Evolutionary conservation across 176 grass and related monocot genomes (phyloP).

Genomic region (Metroxylon sagu): DNA sequence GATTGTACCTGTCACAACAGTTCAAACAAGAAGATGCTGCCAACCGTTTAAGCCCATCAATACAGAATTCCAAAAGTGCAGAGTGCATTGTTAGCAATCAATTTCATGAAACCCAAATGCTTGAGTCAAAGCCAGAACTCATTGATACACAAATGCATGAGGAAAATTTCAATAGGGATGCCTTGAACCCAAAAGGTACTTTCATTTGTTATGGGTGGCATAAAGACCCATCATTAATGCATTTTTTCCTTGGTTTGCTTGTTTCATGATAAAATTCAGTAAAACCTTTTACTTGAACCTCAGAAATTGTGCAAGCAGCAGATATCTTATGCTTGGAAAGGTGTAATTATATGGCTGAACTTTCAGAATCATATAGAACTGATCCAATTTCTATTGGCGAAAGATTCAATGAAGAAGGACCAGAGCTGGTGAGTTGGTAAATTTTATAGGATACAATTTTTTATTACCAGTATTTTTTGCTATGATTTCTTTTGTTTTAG

Average conservation of each 20-base stretch:
- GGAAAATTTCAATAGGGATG: slow-evolving; percentile 9
- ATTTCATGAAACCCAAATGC: neutral
- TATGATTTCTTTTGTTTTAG: neutral
- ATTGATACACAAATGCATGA: slow-evolving; percentile 10
- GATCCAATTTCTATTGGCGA: slow-evolving; percentile 1
- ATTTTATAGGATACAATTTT: neutral
- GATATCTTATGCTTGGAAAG: slow-evolving; percentile 18
- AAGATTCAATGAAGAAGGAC: slow-evolving; percentile 13
- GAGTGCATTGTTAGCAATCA: neutral
- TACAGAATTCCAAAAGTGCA: slow-evolving; percentile 4
- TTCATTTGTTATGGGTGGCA: neutral
- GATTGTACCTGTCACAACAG: slow-evolving; percentile 14
- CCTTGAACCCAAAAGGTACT: slow-evolving; percentile 29
- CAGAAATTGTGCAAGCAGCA: slow-evolving; percentile 8
- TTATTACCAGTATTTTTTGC: no score
- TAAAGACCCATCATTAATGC: neutral
- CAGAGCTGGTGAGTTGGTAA: slow-evolving; percentile 30
- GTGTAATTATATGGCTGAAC: slow-evolving; percentile 11
- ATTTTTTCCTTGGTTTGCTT: slow-evolving; percentile 9
- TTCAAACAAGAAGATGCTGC: slow-evolving; percentile 28
- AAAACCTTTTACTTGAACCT: slow-evolving; percentile 9
- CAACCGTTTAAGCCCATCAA: slow-evolving; percentile 18
- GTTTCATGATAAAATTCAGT: neutral
- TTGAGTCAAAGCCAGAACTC: slow-evolving; percentile 18
- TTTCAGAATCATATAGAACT: slow-evolving; percentile 9